These are phyloP conservation scores for Fusarium oligoseptatum DNA, from an alignment of 2,329 filamentous ascomycete species.

Conservation along the genomic window DNA sequence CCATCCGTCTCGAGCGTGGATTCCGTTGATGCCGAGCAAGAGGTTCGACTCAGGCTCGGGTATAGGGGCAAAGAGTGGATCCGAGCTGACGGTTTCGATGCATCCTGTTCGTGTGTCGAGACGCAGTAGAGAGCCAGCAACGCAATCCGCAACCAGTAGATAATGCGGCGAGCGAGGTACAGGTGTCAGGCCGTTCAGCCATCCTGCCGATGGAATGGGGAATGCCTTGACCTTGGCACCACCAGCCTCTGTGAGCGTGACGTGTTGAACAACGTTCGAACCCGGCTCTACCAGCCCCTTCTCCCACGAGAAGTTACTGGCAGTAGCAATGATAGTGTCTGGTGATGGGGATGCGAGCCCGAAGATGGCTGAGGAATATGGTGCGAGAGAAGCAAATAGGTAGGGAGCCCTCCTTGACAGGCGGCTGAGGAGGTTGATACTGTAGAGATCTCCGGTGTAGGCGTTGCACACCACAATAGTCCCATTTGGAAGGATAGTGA, in stretches of 20 bases:
- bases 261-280: background rate
- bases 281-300: background rate
- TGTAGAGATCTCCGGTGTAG: background rate
- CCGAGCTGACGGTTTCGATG: background rate
- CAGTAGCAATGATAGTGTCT: background rate
- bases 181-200: background rate
- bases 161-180: background rate
- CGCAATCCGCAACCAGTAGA: background rate
- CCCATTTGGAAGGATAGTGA: slow-evolving; percentile 1
- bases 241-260: background rate
- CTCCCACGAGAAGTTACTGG: background rate
- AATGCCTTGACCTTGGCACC: background rate
- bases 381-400: background rate
- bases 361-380: background rate
- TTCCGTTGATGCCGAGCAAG: slow-evolving; percentile 1
- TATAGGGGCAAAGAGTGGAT: background rate
- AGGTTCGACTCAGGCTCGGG: background rate
- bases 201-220: background rate
- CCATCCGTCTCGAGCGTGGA: background rate
- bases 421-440: background rate
- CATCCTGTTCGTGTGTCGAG: background rate
- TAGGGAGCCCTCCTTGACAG: background rate
- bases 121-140: background rate
- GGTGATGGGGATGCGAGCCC: background rate
- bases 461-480: slow-evolving; percentile 4